A percentile compares a stretch with the other conserved stretches of the same genome.
Evolutionary conservation across 2,329 filamentous ascomycete genomes (phyloP).

Genomic region (Venturiaceae sp.): DNA sequence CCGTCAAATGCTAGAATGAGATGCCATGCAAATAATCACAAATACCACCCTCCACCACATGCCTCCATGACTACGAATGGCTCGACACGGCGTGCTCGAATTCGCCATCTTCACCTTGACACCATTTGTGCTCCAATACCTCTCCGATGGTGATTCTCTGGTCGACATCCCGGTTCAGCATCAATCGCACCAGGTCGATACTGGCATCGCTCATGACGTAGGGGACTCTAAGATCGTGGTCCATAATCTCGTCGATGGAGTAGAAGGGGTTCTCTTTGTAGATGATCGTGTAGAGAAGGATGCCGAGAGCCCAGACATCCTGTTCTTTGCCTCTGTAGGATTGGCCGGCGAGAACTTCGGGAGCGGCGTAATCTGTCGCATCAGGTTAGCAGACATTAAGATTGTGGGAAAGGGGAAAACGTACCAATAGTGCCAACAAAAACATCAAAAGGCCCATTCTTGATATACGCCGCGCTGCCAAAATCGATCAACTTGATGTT

Average conservation of each 20-base stretch:
- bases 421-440: conserved; percentile 97
- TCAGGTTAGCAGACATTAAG: not conserved
- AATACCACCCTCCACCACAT: not conserved
- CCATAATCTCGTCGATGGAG: conserved; percentile 98
- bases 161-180: conserved; percentile 86
- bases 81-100: not conserved
- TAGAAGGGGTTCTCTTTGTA: conserved; percentile 99
- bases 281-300: conserved; percentile 94
- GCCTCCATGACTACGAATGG: not conserved
- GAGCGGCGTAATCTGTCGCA: conserved; percentile 80
- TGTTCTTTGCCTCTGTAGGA: conserved; percentile 94
- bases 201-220: conserved; percentile 84
- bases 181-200: conserved; percentile 80
- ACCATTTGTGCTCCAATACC: conserved; percentile 88
- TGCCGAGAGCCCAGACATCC: conserved; percentile 95
- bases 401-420: conserved; percentile 19
- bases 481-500: conserved; percentile 97
- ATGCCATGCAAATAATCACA: too few relatives aligned
- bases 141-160: conserved; percentile 76
- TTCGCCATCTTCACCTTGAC: conserved; percentile 16
- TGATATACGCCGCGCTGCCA: conserved; percentile 95
- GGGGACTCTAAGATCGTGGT: conserved; percentile 85
- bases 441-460: conserved; percentile 95
- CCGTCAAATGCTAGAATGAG: too few relatives aligned
- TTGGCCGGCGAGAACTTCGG: conserved; percentile 89